Conservation (phyloP, 192 early-diverging fungal genomes). For the Gryganskiella cystojenkinii region DNA sequence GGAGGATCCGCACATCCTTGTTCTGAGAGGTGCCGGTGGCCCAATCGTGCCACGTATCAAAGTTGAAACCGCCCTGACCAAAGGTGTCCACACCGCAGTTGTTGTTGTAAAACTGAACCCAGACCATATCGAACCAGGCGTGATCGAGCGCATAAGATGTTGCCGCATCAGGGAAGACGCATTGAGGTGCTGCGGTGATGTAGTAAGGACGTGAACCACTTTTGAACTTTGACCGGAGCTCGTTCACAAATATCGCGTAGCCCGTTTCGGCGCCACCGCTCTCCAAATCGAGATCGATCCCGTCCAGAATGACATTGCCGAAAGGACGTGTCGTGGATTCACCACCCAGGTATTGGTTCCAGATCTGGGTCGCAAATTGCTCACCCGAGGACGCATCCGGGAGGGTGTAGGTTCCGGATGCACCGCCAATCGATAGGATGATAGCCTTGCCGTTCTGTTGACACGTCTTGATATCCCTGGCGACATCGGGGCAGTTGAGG, state of each 20-base stretch:
- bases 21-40: constrained; percentile 64
- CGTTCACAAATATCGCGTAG: constrained; percentile 61
- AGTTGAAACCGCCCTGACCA: constrained; percentile 59
- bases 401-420: constrained; percentile 56
- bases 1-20: constrained; percentile 66
- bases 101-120: constrained; percentile 79
- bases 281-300: constrained; percentile 72
- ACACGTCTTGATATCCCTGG: constrained; percentile 71
- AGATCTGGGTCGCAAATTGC: constrained; percentile 62
- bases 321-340: constrained; percentile 65
- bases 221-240: constrained; percentile 39
- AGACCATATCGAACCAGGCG: constrained; percentile 73
- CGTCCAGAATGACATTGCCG: constrained; percentile 68
- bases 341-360: constrained; percentile 72
- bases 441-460: constrained; percentile 71
- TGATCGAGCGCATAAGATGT: constrained; percentile 65
- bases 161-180: constrained; percentile 68
- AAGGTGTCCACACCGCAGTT: constrained; percentile 66
- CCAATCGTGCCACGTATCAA: constrained; percentile 71
- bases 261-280: constrained; percentile 53
- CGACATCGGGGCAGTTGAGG: constrained; percentile 66
- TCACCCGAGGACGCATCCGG: constrained; percentile 34
- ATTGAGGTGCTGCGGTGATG: constrained; percentile 71
- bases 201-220: constrained; percentile 39
- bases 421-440: constrained; percentile 74